Conservation (phyloP, 495 filamentous ascomycete genomes). For the Cercophora newfieldiana region DNA sequence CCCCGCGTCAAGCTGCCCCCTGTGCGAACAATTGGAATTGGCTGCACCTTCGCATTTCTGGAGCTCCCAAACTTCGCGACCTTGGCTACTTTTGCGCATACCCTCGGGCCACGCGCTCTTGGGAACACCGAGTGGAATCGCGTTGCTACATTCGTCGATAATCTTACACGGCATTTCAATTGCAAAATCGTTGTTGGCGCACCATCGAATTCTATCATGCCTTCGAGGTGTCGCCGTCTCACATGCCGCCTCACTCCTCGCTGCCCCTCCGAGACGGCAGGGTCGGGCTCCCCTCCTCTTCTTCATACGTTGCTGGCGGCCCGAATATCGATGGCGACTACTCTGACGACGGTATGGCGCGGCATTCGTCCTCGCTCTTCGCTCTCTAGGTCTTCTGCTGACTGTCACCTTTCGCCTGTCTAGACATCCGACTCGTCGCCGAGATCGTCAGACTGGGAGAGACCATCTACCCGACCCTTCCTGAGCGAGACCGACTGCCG, state of each 20-base stretch:
- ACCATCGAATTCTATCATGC: slow-evolving; percentile 34
- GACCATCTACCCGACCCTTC: slow-evolving; percentile 51
- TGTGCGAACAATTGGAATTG: slow-evolving; percentile 6
- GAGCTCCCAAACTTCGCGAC: not conserved
- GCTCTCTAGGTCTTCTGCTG: slow-evolving; percentile 2
- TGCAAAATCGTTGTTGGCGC: slow-evolving; percentile 17
- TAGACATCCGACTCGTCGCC: slow-evolving; percentile 78
- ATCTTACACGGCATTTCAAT: slow-evolving; percentile 22
- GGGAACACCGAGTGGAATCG: not conserved
- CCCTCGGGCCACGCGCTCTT: not conserved
- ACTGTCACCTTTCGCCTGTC: slow-evolving; percentile 11
- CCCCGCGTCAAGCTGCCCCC: slow-evolving; percentile 16
- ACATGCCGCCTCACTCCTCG: slow-evolving; percentile 37
- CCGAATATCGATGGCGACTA: slow-evolving; percentile 37
- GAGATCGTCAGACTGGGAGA: slow-evolving; percentile 73
- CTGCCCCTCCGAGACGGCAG: slow-evolving; percentile 39
- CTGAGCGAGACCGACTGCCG: slow-evolving; percentile 62
- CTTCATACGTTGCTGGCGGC: slow-evolving; percentile 14
- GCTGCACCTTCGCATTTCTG: not conserved
- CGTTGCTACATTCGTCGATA: not conserved
- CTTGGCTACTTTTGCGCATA: not conserved
- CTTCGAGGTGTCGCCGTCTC: slow-evolving; percentile 34
- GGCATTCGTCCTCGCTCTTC: slow-evolving; percentile 1
- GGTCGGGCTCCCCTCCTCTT: slow-evolving; percentile 46
- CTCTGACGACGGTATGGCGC: slow-evolving; percentile 64